These are phyloP conservation scores for Yamadazyma siamensis DNA, from an alignment of 1,139 yeast species.

Conservation along the genomic window DNA sequence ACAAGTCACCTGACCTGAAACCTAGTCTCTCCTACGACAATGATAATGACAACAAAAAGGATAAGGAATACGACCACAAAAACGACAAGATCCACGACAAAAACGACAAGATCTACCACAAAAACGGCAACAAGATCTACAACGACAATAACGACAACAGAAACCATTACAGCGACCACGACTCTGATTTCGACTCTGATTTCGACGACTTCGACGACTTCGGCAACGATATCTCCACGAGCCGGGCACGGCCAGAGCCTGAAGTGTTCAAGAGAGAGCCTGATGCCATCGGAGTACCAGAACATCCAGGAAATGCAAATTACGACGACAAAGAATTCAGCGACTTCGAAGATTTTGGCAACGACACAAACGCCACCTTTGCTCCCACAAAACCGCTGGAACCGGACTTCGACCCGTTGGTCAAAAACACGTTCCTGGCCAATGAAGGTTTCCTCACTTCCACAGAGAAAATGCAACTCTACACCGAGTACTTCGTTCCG, in stretches of 20 bases:
- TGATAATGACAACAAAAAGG: too few relatives aligned
- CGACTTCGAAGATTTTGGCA: conserved; percentile 4
- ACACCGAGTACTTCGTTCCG: conserved; percentile 20
- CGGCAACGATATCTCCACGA: not conserved
- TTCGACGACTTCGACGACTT: not conserved
- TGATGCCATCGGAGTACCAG: not conserved
- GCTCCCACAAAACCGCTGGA: not conserved
- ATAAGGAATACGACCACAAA: too few relatives aligned
- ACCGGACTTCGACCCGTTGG: too few relatives aligned
- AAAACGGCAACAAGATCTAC: not conserved
- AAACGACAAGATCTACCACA: not conserved
- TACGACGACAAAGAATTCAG: conserved; percentile 3
- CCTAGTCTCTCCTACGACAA: too few relatives aligned
- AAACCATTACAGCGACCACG: conserved; percentile 1
- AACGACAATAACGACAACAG: too few relatives aligned
- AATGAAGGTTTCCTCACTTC: conserved; percentile 30
- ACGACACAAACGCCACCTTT: conserved; percentile 1
- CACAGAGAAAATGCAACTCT: conserved; percentile 28
- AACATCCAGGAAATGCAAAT: not conserved
- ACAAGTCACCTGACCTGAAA: too few relatives aligned
- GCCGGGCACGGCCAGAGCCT: not conserved
- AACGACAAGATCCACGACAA: too few relatives aligned
- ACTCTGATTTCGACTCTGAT: conserved; percentile 3
- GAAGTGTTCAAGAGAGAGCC: too few relatives aligned
- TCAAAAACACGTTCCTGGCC: too few relatives aligned